Percentiles rank a stretch among this genome's conserved stretches.
phyloP scores from a whole-genome alignment of 176 grass and related monocot genomes.

The Musa beccarii region DNA sequence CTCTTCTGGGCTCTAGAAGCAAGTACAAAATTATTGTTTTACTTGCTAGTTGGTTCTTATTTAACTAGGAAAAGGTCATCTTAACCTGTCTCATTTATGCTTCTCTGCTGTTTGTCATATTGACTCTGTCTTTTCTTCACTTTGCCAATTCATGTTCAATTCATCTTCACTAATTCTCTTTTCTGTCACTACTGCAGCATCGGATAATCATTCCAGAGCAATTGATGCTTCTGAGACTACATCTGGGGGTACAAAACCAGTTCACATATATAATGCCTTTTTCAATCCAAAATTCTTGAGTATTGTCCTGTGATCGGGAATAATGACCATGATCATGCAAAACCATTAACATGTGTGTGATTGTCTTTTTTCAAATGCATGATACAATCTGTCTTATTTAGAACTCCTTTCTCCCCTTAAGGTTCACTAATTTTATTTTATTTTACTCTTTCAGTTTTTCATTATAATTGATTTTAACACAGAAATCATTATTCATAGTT shows the following conservation, averaged over 20 bases:
- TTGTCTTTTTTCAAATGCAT: too few species aligned
- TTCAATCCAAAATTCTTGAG: background rate
- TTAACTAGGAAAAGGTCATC: background rate
- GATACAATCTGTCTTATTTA: too few species aligned
- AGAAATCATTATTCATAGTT: background rate
- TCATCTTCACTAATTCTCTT: slow-evolving; percentile 22
- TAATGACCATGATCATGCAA: background rate
- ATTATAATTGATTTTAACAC: too few species aligned
- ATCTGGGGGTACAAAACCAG: slow-evolving; percentile 31
- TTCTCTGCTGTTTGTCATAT: background rate
- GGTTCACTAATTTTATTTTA: too few species aligned
- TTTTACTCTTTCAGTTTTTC: background rate
- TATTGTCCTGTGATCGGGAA: background rate
- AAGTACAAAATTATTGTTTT: background rate
- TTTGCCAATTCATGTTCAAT: slow-evolving; percentile 4
- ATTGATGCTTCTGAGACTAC: slow-evolving; percentile 20
- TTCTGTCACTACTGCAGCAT: slow-evolving; percentile 20
- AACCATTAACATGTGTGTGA: too few species aligned
- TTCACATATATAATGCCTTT: slow-evolving; percentile 10
- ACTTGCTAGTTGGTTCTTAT: background rate
- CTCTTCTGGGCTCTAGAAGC: background rate
- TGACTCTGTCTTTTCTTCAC: background rate
- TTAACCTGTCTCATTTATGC: background rate
- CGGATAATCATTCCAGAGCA: slow-evolving; percentile 8
- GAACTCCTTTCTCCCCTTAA: too few species aligned